Evolutionary conservation across 2,329 filamentous ascomycete species (phyloP), one percentile per base, ranked within the genome.

Genomic region (Colletotrichum gloeosporioides): DNA sequence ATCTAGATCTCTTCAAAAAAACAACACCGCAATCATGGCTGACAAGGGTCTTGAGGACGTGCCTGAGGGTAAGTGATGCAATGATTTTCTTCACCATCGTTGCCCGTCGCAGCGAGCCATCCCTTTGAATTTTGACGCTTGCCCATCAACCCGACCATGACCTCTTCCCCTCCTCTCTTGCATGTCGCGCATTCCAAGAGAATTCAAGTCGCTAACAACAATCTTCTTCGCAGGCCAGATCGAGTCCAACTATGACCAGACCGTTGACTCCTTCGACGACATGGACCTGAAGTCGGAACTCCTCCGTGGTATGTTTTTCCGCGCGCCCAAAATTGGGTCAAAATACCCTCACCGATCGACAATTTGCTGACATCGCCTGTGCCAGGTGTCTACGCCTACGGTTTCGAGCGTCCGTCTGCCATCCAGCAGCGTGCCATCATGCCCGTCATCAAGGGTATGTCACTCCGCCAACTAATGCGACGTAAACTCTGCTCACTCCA

Each of bases 231-330:
- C 87, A 98, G 96, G 94, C 89, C 96, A 98, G 91, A 99, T 99
- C 92, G 98, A 99, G 93, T 98, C 96, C 87, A 99, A 99, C 95
- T 99, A 99, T 91, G 97, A 99, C 92, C 96, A 99, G 93, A 96
- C 96, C 85, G 96, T 97, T 89, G 98, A 99, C 90, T 98, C 96
- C 78, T 99, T 99, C 90, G 97, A 99, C 89, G 92, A 96, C 84
- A 99, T 99, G 97, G 94, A 93, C 90, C 93, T 99, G 85, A 98
- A 98, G 93, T 86, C 95, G 80, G 97, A 99, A 92, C 95, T 99
- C 85, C 95, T 99, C 86, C 96, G 97, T 90, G 97, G 88, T 90
- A 82, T 85, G 85, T 87, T 31, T 49, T 25, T 31, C 27, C 39
- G 36, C 39, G 36, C 49, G 29, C 75, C 29, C 70, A 71, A 62